Percentiles rank a stretch among this genome's conserved stretches.
Evolutionary conservation across 2,329 filamentous ascomycete species (phyloP).

Genomic region (Stemphylium beticola): DNA sequence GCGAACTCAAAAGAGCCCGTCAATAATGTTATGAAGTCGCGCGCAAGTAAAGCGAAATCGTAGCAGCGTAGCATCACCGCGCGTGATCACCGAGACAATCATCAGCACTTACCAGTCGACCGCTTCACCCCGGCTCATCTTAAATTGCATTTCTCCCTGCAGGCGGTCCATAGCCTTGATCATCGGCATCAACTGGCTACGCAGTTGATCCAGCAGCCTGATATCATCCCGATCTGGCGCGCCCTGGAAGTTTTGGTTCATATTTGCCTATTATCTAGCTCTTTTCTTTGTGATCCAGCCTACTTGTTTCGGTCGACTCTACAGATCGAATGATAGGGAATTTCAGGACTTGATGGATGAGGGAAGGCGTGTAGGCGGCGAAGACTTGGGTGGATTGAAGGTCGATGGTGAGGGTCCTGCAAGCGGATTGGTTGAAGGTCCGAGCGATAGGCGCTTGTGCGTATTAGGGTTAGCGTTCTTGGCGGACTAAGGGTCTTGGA

Average conservation of each 20-base stretch:
- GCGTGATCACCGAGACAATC: neutral
- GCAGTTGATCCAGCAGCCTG: conserved; percentile 29
- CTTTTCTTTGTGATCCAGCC: neutral
- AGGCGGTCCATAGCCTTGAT: conserved; percentile 32
- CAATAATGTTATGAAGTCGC: no score
- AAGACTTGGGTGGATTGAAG: neutral
- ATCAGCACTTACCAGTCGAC: conserved; percentile 28
- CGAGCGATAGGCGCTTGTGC: neutral
- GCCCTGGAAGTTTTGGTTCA: conserved; percentile 37
- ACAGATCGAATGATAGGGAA: no score
- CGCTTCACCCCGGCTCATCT: conserved; percentile 21
- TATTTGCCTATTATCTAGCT: conserved; percentile 10
- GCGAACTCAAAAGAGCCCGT: no score
- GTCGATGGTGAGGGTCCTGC: neutral
- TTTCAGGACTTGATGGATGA: neutral
- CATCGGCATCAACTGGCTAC: conserved; percentile 34
- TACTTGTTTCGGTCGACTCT: neutral
- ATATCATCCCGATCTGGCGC: conserved; percentile 32
- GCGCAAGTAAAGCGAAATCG: no score
- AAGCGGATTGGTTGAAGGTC: conserved; percentile 8
- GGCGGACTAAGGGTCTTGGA: neutral
- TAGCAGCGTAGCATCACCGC: no score
- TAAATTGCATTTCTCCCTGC: conserved; percentile 28
- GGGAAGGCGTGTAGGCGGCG: neutral
- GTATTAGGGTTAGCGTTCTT: neutral